Base-by-base conservation (phyloP, 345 rosid genomes). In the Gossypium sturtianum region DNA sequence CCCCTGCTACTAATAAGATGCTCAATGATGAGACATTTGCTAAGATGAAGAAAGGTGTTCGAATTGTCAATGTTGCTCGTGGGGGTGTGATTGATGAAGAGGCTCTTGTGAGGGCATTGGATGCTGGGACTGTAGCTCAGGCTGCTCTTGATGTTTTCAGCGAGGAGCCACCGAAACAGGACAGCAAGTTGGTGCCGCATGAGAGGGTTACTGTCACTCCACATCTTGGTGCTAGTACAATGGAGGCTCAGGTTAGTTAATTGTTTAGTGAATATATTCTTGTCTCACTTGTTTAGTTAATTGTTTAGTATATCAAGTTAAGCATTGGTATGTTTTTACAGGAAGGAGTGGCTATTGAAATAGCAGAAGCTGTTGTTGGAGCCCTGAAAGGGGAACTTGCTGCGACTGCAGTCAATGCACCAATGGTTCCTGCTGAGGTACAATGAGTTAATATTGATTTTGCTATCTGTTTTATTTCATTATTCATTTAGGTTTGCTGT, bases 401-500 rank as follows among this genome's bases (percentile, higher is more conserved):
- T 70, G 86, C 96, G 29, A 90, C 97, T 77, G 97, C 97, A 15
- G 97, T 92, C 80, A 92, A 92, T 83, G 97, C 97, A 23, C 94
- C 97, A 6, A 90, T 92, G 97, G 97, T 92, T 77, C 91, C 97
- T 75, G 97, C 97, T 58, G 93, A 91, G 93, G 97, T 87, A 84
- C 79, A 43, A 58, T 20, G 13, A 23, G 58, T 64, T 63, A n/a
- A 5, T 41, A 17, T 52, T 49, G 22, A 38, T 53, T 52, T 43
- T 12, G 17, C 3, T 20, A 12, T 69, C 52, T 57, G 23, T 57
- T 19, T n/a, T 57, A 57, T 15, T 11, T 52, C 11, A 9, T 4
- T 52, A 27, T 12, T 69, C 47, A 51, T 17, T 69, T 15, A 9
- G 6, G 47, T 25, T 51, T 51, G 56, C 10, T 51, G 45, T 75